Conservation (phyloP, 495 filamentous ascomycete species). For the Trichoderma parareesei region DNA sequence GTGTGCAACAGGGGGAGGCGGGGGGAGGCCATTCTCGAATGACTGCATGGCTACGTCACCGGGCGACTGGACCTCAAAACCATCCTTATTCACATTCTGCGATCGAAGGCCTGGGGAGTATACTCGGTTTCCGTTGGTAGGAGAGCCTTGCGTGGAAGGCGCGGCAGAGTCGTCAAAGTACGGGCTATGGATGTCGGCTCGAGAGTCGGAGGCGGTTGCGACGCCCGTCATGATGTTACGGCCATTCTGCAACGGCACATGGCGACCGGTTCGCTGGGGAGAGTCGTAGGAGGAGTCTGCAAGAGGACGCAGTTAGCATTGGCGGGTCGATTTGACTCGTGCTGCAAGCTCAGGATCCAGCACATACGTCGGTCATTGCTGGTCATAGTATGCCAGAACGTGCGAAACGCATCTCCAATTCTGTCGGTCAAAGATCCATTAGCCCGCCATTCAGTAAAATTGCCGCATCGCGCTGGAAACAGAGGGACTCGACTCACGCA, state of each 20-base stretch:
- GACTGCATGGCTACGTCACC: slow-evolving; percentile 95
- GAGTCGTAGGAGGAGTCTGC: slow-evolving; percentile 80
- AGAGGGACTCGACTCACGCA: slow-evolving; percentile 10
- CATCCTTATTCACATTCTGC: slow-evolving; percentile 51
- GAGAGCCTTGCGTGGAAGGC: slow-evolving; percentile 47
- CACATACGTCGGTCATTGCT: slow-evolving; percentile 50
- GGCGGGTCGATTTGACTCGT: background rate
- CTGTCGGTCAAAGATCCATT: slow-evolving; percentile 25
- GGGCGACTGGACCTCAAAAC: slow-evolving; percentile 56
- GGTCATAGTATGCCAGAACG: slow-evolving; percentile 97
- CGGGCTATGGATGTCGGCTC: slow-evolving; percentile 62
- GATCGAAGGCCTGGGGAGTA: slow-evolving; percentile 92
- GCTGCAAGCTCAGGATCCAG: background rate
- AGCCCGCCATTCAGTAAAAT: background rate
- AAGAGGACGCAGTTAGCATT: slow-evolving; percentile 32
- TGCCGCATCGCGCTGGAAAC: background rate
- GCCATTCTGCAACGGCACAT: slow-evolving; percentile 67
- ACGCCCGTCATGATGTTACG: slow-evolving; percentile 69
- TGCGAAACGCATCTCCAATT: slow-evolving; percentile 56
- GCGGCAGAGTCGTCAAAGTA: slow-evolving; percentile 60
- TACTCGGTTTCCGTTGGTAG: slow-evolving; percentile 56
- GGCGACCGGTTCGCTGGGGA: slow-evolving; percentile 72
- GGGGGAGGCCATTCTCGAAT: slow-evolving; percentile 85
- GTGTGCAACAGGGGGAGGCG: slow-evolving; percentile 76
- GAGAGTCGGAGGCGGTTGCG: slow-evolving; percentile 69